These are phyloP conservation scores for Trichoderma arundinaceum DNA, from an alignment of 2,329 filamentous ascomycete genomes.

Conservation along the genomic window DNA sequence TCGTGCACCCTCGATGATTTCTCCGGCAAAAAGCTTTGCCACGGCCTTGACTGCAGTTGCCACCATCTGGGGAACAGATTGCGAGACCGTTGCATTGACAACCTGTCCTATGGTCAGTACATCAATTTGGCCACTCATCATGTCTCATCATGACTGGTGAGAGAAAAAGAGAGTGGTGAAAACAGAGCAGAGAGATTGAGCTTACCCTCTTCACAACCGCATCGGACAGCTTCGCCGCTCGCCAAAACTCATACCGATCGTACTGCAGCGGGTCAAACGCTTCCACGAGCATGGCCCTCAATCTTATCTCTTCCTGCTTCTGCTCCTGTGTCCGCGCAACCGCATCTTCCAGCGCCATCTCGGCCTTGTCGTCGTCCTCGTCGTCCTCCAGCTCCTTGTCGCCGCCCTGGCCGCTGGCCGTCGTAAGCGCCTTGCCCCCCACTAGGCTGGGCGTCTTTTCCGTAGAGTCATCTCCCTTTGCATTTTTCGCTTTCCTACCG, in stretches of 20 bases:
- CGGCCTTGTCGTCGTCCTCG: constrained; percentile 62
- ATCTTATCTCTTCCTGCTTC: constrained; percentile 64
- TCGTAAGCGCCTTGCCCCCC: constrained; percentile 50
- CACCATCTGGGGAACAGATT: constrained; percentile 75
- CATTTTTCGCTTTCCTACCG: constrained; percentile 64
- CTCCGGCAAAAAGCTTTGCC: constrained; percentile 77
- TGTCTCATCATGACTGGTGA: neutral
- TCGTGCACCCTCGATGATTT: constrained; percentile 74
- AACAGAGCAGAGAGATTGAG: neutral
- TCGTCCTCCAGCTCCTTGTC: constrained; percentile 59
- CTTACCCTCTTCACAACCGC: constrained; percentile 70
- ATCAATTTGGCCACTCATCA: neutral
- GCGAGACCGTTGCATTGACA: constrained; percentile 80
- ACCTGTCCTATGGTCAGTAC: constrained; percentile 53
- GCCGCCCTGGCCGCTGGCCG: constrained; percentile 52
- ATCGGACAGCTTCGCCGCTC: constrained; percentile 70
- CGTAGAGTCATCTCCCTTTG: constrained; percentile 50
- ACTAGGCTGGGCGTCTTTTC: constrained; percentile 54
- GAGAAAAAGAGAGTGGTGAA: neutral
- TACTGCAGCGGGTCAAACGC: constrained; percentile 71
- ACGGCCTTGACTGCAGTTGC: constrained; percentile 77
- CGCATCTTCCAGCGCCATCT: constrained; percentile 62
- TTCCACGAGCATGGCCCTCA: constrained; percentile 66
- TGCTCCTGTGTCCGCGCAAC: constrained; percentile 70
- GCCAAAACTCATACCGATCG: constrained; percentile 72